Percentiles rank a stretch among this genome's conserved stretches.
phyloP scores from a whole-genome alignment of 1,284 basidiomycete species.

The Xerocomus amazonicus region DNA sequence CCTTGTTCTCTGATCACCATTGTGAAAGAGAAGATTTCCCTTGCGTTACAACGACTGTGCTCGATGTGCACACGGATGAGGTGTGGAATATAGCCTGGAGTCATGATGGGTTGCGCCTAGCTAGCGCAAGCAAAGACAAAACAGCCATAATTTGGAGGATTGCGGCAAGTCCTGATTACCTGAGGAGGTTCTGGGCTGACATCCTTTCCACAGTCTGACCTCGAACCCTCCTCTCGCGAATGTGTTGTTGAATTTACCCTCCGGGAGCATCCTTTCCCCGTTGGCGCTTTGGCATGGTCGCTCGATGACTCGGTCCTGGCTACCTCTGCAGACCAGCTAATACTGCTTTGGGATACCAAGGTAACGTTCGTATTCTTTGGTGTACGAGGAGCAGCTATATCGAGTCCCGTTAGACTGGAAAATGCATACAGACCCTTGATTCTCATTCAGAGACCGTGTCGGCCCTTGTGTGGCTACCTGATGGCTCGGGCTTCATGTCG shows the following conservation, averaged over 20 bases:
- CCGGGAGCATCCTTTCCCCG: slow-evolving; percentile 71
- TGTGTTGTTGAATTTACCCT: slow-evolving; percentile 61
- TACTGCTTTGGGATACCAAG: slow-evolving; percentile 86
- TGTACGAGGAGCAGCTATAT: neutral
- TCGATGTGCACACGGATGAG: slow-evolving; percentile 87
- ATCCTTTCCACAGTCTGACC: slow-evolving; percentile 39
- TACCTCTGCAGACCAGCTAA: slow-evolving; percentile 73
- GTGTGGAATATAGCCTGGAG: slow-evolving; percentile 98
- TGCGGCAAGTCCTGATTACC: slow-evolving; percentile 50
- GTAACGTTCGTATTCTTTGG: slow-evolving; percentile 39
- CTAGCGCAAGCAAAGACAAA: slow-evolving; percentile 86
- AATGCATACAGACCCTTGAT: slow-evolving; percentile 60
- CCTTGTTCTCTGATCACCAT: slow-evolving; percentile 82
- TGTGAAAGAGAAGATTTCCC: slow-evolving; percentile 85
- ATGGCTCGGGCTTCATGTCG: slow-evolving; percentile 87
- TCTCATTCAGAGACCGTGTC: slow-evolving; percentile 84
- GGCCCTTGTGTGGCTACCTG: slow-evolving; percentile 83
- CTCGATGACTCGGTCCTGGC: slow-evolving; percentile 80
- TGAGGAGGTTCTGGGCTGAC: slow-evolving; percentile 9
- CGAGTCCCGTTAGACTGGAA: slow-evolving; percentile 54
- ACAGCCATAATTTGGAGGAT: slow-evolving; percentile 88
- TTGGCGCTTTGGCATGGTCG: slow-evolving; percentile 88
- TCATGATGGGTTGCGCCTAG: slow-evolving; percentile 81
- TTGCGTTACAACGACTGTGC: slow-evolving; percentile 75
- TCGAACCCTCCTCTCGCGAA: slow-evolving; percentile 50